Percentiles rank a stretch among this genome's conserved stretches.
Evolutionary conservation across 2,329 filamentous ascomycete genomes (phyloP).

Genomic region (Paracamarosporium sp.): DNA sequence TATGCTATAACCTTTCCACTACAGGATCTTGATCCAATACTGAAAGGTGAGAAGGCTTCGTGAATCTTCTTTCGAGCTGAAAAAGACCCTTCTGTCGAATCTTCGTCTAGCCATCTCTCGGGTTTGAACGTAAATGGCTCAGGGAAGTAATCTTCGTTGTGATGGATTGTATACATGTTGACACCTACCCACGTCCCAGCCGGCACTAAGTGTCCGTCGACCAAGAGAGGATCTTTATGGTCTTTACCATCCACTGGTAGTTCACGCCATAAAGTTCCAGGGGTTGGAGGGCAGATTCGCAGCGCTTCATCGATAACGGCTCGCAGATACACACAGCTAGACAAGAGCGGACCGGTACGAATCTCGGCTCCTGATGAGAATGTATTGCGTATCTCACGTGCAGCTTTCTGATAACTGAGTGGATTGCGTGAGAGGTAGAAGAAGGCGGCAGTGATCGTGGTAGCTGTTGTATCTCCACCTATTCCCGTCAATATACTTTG

Average conservation of each 20-base stretch:
- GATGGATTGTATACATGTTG: constrained; percentile 13
- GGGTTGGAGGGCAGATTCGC: constrained; percentile 24
- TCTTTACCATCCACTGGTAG: background rate
- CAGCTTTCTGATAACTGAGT: background rate
- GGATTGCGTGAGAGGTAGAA: constrained; percentile 46
- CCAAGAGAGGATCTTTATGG: too few relatives aligned
- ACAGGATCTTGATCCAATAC: constrained; percentile 8
- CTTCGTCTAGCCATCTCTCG: constrained; percentile 1
- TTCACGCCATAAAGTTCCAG: constrained; percentile 24
- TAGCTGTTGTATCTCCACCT: constrained; percentile 42
- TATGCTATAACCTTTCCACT: constrained; percentile 16
- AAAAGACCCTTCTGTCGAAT: background rate
- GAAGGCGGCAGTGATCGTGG: constrained; percentile 30
- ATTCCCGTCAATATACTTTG: background rate
- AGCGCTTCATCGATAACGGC: constrained; percentile 30
- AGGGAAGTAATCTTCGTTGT: constrained; percentile 5
- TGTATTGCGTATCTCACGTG: constrained; percentile 9
- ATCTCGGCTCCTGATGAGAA: constrained; percentile 21
- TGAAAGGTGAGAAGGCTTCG: constrained; percentile 11
- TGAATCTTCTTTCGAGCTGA: background rate
- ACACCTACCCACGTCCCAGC: background rate
- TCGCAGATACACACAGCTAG: constrained; percentile 21
- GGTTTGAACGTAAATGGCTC: constrained; percentile 1
- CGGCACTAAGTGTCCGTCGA: too few relatives aligned
- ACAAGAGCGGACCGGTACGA: constrained; percentile 17